These are phyloP conservation scores for Aphanomyces stellatus DNA, from an alignment of 352 stramenopile species.

Conservation along the genomic window DNA sequence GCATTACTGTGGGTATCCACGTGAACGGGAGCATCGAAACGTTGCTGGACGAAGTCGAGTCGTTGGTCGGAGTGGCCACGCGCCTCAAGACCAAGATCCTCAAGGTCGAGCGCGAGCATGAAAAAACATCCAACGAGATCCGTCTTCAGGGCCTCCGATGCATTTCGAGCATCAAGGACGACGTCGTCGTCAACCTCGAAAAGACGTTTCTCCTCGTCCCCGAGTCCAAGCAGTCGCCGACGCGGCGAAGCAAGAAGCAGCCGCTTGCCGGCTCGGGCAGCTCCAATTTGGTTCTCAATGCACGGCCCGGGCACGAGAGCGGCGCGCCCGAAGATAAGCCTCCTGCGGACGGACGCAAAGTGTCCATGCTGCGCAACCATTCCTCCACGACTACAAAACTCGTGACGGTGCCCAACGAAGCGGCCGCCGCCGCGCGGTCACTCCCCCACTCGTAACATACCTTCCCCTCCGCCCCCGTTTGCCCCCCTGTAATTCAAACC, in stretches of 20 bases:
- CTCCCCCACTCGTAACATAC: too few relatives aligned
- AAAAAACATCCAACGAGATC: slow-evolving; percentile 10
- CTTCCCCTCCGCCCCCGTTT: too few relatives aligned
- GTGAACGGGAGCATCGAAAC: background rate
- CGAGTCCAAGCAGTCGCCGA: background rate
- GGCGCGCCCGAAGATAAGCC: too few relatives aligned
- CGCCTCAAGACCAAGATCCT: slow-evolving; percentile 12
- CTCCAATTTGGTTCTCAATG: too few relatives aligned
- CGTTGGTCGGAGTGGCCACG: background rate
- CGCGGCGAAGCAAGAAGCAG: background rate
- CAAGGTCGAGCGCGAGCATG: background rate
- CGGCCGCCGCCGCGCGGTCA: too few relatives aligned
- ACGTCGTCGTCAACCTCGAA: background rate
- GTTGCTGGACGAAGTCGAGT: slow-evolving; percentile 10
- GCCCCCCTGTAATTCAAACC: too few relatives aligned
- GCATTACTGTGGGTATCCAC: background rate
- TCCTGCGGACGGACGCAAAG: too few relatives aligned
- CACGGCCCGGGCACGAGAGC: too few relatives aligned
- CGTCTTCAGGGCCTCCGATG: slow-evolving; percentile 7
- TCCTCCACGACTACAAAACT: too few relatives aligned
- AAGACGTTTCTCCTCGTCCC: slow-evolving; percentile 9
- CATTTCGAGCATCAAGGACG: slow-evolving; percentile 7
- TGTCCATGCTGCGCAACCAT: too few relatives aligned
- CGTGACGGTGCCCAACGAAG: too few relatives aligned
- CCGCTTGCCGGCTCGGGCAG: background rate